Evolutionary conservation across 805 yeast species (phyloP).

Genomic region (Starmera amethionina): DNA sequence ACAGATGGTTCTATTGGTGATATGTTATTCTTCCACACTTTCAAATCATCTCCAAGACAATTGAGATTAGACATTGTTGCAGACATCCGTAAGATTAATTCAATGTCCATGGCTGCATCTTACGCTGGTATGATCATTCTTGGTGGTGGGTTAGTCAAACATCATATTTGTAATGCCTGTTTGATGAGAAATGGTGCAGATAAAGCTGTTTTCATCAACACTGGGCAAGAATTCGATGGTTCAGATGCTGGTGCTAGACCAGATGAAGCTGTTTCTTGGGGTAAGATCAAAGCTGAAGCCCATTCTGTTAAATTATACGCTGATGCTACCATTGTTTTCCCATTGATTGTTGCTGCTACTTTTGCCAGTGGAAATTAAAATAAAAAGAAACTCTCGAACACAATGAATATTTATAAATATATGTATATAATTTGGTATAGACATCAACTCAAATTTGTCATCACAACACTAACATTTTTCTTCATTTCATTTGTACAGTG

Average conservation of each 20-base stretch:
- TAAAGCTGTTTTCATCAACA: slow-evolving; percentile 91
- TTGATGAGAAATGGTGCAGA: slow-evolving; percentile 99
- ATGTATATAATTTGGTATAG: too few species aligned
- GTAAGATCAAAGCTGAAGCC: slow-evolving; percentile 94
- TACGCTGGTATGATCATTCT: slow-evolving; percentile 92
- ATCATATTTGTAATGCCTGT: slow-evolving; percentile 96
- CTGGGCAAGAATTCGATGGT: slow-evolving; percentile 98
- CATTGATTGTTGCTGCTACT: slow-evolving; percentile 95
- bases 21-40: slow-evolving; percentile 97
- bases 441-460: too few species aligned
- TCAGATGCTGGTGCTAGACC: slow-evolving; percentile 99
- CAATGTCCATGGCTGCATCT: slow-evolving; percentile 90
- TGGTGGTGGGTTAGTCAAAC: slow-evolving; percentile 96
- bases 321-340: slow-evolving; percentile 91
- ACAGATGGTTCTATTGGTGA: slow-evolving; percentile 99
- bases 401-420: too few species aligned
- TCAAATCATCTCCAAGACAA: slow-evolving; percentile 86
- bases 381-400: slow-evolving; percentile 2
- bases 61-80: slow-evolving; percentile 86
- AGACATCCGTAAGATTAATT: slow-evolving; percentile 85
- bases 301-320: slow-evolving; percentile 86
- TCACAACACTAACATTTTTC: too few species aligned
- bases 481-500: too few species aligned
- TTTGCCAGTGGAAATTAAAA: slow-evolving; percentile 53
- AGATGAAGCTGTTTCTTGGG: slow-evolving; percentile 99